These are phyloP conservation scores for Colletotrichum graminicola DNA, from an alignment of 2,329 filamentous ascomycete genomes.

Conservation along the genomic window DNA sequence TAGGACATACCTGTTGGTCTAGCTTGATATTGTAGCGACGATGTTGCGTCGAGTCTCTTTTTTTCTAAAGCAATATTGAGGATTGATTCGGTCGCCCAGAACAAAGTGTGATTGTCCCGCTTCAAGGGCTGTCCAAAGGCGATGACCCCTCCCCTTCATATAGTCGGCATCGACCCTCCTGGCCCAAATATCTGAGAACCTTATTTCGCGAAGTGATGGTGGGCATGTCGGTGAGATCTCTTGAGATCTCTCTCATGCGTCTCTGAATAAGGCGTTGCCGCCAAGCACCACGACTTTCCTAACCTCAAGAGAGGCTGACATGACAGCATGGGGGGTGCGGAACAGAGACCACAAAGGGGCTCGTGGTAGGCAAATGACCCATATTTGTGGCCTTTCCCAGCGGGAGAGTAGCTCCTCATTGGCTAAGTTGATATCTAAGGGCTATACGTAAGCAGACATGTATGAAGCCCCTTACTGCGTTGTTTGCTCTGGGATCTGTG, in stretches of 20 bases:
- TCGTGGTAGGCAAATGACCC: constrained; percentile 18
- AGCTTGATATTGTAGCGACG: background rate
- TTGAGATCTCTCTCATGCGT: constrained; percentile 4
- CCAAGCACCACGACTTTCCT: constrained; percentile 7
- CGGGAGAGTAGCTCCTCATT: constrained; percentile 17
- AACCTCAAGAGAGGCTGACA: constrained; percentile 31
- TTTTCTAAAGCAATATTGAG: constrained; percentile 6
- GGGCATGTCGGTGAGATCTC: background rate
- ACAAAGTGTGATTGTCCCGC: background rate
- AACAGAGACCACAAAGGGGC: constrained; percentile 2
- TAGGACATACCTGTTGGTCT: constrained; percentile 22
- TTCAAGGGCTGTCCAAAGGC: background rate
- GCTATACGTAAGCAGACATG: constrained; percentile 26
- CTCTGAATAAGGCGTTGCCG: constrained; percentile 1
- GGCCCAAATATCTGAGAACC: background rate
- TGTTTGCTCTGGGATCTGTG: background rate
- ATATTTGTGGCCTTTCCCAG: constrained; percentile 24
- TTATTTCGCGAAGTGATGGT: constrained; percentile 1
- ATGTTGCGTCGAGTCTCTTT: constrained; percentile 1
- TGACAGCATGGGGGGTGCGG: constrained; percentile 18
- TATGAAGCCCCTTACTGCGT: background rate
- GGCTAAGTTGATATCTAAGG: background rate
- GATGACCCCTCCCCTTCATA: constrained; percentile 7
- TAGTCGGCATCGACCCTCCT: constrained; percentile 13
- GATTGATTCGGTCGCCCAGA: constrained; percentile 14